A percentile compares a stretch with the other conserved stretches of the same genome.
Conservation (phyloP, 2,329 filamentous ascomycete species). For the Neofusicoccum umdonicola region DNA sequence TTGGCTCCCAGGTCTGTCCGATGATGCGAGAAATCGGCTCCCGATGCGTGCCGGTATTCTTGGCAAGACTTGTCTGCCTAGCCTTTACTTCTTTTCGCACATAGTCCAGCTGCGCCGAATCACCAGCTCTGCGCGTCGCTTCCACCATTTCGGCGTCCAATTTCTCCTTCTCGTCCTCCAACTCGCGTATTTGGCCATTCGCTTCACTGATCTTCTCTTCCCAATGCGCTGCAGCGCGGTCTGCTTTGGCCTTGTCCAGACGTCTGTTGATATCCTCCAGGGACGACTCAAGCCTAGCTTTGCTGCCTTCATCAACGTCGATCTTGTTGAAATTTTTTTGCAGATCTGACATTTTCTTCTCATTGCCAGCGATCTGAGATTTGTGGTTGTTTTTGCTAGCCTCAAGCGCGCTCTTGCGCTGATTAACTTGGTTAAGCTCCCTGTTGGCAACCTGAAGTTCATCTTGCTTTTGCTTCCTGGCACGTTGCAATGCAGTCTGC, state of each 20-base stretch:
- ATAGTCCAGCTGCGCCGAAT: conserved; percentile 79
- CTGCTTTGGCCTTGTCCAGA: conserved; percentile 61
- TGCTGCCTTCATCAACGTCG: conserved; percentile 79
- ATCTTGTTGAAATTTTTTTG: conserved; percentile 71
- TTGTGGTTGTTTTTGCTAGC: conserved; percentile 74
- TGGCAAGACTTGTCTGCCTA: conserved; percentile 71
- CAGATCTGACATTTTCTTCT: conserved; percentile 64
- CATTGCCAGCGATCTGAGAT: conserved; percentile 70
- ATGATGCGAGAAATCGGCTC: conserved; percentile 66
- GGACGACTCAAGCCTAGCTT: conserved; percentile 72
- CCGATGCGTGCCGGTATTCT: conserved; percentile 71
- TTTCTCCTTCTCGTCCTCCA: conserved; percentile 70
- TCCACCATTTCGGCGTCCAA: conserved; percentile 80
- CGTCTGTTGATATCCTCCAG: conserved; percentile 66
- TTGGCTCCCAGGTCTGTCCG: conserved; percentile 64
- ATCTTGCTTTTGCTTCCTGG: conserved; percentile 70
- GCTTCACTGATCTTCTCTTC: conserved; percentile 68
- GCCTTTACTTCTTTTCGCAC: conserved; percentile 77
- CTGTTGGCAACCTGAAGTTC: conserved; percentile 72
- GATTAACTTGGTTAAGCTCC: conserved; percentile 69
- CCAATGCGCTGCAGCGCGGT: conserved; percentile 63
- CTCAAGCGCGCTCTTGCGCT: conserved; percentile 67
- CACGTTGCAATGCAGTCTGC: conserved; percentile 70
- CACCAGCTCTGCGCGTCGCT: conserved; percentile 75
- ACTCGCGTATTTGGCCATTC: conserved; percentile 61